Conservation (phyloP, 129 eudicot genomes). For the Chrysanthemum makinoi region DNA sequence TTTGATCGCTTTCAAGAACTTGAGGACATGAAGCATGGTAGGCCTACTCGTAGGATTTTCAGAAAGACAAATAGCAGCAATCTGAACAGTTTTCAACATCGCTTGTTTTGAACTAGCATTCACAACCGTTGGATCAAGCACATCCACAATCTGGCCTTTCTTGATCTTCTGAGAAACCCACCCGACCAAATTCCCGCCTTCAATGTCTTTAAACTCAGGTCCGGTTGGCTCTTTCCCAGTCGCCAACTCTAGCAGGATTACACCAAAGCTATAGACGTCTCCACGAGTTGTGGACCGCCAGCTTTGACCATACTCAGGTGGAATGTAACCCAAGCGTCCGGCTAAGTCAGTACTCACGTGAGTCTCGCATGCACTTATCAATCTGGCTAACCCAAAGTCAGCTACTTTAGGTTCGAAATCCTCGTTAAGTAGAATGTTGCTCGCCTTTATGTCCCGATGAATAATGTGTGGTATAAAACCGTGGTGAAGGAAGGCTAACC, state of each 20-base stretch:
- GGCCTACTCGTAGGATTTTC: conserved; percentile 68
- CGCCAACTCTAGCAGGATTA: conserved; percentile 67
- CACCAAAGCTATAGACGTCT: conserved; percentile 78
- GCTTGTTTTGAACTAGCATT: conserved; percentile 66
- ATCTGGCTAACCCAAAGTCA: conserved; percentile 62
- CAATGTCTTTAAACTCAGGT: conserved; percentile 66
- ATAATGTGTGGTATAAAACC: conserved; percentile 68
- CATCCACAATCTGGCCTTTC: conserved; percentile 58
- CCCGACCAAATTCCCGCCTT: conserved; percentile 76
- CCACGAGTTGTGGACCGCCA: conserved; percentile 73
- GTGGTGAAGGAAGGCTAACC: conserved; percentile 71
- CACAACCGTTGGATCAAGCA: conserved; percentile 53
- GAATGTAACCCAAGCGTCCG: conserved; percentile 83
- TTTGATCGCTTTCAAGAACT: conserved; percentile 62
- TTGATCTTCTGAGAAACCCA: conserved; percentile 64
- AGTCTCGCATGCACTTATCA: conserved; percentile 80
- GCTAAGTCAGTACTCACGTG: conserved; percentile 82
- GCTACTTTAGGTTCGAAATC: conserved; percentile 81
- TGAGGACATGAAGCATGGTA: conserved; percentile 62
- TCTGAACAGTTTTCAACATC: conserved; percentile 62
- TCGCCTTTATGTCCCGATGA: conserved; percentile 73
- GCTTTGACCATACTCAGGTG: conserved; percentile 81
- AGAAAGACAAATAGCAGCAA: conserved; percentile 54
- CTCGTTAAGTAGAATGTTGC: conserved; percentile 58
- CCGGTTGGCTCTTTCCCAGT: conserved; percentile 85